phyloP scores from a whole-genome alignment of 257 asterid genomes.

The Solanum lignicaule region DNA sequence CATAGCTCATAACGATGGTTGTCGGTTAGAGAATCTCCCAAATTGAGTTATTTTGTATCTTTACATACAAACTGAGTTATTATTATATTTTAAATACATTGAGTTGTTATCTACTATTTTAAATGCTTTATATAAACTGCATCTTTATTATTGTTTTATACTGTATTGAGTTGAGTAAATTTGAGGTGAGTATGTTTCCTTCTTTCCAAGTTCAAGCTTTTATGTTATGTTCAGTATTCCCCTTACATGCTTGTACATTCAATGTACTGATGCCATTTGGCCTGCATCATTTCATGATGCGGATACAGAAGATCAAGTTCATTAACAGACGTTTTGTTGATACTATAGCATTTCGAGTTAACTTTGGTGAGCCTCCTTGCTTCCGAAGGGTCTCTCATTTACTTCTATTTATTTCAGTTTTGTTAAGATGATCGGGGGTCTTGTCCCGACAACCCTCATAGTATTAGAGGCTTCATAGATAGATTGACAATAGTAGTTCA shows the following conservation, averaged over 20 bases:
- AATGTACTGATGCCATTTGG: neutral
- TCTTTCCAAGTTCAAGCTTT: neutral
- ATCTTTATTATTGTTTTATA: too few relatives aligned
- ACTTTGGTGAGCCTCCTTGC: neutral
- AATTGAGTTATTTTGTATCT: too few relatives aligned
- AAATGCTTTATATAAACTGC: too few relatives aligned
- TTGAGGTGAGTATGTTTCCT: neutral
- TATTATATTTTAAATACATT: too few relatives aligned
- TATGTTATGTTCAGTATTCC: neutral
- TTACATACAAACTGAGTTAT: too few relatives aligned
- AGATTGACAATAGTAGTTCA: too few relatives aligned
- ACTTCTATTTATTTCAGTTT: neutral
- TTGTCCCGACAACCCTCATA: too few relatives aligned
- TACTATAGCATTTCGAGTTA: neutral
- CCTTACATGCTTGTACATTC: neutral
- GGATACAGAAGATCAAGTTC: neutral
- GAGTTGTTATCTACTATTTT: too few relatives aligned
- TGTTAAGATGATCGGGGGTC: too few relatives aligned
- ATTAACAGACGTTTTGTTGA: neutral
- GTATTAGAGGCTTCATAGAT: too few relatives aligned
- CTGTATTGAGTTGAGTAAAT: neutral
- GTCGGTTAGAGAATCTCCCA: too few relatives aligned
- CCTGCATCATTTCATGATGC: neutral
- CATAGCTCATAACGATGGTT: too few relatives aligned
- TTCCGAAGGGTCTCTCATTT: neutral